Evolutionary conservation across 805 yeast species (phyloP).

Genomic region (Hagleromyces aurorensis): DNA sequence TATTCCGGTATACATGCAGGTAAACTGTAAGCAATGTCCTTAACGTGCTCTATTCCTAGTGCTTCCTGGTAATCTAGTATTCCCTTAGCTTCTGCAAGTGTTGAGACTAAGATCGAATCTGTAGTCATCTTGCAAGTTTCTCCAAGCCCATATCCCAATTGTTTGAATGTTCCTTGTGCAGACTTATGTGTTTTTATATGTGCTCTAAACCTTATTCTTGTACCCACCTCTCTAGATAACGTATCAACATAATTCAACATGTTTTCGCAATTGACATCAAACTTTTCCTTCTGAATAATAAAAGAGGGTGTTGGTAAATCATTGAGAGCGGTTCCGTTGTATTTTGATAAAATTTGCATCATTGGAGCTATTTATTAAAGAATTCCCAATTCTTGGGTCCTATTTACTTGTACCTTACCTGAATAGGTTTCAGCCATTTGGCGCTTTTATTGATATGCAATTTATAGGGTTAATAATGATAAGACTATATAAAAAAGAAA

Average conservation of each 20-base stretch:
- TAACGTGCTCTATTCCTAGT: constrained; percentile 24
- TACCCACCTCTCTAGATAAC: constrained; percentile 26
- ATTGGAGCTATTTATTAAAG: constrained; percentile 1
- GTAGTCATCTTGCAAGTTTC: constrained; percentile 30
- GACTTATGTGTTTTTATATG: constrained; percentile 76
- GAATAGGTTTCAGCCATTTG: too few relatives aligned
- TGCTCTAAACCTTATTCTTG: constrained; percentile 43
- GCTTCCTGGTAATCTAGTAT: constrained; percentile 30
- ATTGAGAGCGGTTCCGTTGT: constrained; percentile 30
- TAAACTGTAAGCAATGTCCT: constrained; percentile 50
- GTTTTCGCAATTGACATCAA: constrained; percentile 37
- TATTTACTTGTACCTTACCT: too few relatives aligned
- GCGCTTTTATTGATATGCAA: too few relatives aligned
- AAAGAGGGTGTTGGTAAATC: constrained; percentile 43
- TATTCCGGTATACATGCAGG: constrained; percentile 46
- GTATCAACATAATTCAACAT: constrained; percentile 42
- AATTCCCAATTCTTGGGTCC: too few relatives aligned
- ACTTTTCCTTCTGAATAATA: constrained; percentile 33
- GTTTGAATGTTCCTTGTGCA: constrained; percentile 46
- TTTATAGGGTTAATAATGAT: too few relatives aligned
- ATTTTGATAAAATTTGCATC: constrained; percentile 14
- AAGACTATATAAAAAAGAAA: too few relatives aligned
- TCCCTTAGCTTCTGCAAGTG: constrained; percentile 58
- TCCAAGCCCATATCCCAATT: constrained; percentile 41
- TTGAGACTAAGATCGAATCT: constrained; percentile 55